phyloP scores from a whole-genome alignment of 129 eudicot genomes.

The Pulicaria dysenterica region DNA sequence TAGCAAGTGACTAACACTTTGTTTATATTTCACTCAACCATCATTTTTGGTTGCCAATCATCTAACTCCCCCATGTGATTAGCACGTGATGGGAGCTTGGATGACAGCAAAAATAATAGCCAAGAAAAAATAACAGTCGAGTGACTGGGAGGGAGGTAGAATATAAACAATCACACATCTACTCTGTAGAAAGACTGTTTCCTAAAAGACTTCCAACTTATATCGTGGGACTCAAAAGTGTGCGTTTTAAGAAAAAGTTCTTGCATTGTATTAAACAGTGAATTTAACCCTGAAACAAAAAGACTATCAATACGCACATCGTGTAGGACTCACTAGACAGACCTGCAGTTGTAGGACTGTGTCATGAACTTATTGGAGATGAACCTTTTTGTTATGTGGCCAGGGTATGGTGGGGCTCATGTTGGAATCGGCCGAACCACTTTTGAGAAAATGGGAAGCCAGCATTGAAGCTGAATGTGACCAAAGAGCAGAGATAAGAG shows the following conservation, averaged over 20 bases:
- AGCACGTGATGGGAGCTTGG: background rate
- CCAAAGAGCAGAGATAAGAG: conserved; percentile 54
- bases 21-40: background rate
- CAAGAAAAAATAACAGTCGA: background rate
- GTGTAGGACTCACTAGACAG: background rate
- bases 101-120: background rate
- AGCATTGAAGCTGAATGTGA: conserved; percentile 65
- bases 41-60: background rate
- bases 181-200: too few relatives aligned
- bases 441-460: conserved; percentile 69
- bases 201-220: too few relatives aligned
- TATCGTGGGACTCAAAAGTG: too few relatives aligned
- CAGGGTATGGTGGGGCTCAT: conserved; percentile 89
- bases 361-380: conserved; percentile 11
- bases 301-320: background rate
- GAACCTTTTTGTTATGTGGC: conserved; percentile 17
- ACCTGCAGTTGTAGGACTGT: background rate
- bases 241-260: too few relatives aligned
- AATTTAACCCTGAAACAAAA: background rate
- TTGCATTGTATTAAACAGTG: too few relatives aligned
- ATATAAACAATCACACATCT: too few relatives aligned
- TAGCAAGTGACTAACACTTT: background rate
- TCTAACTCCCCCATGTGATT: background rate
- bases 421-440: conserved; percentile 58
- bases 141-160: background rate